These are phyloP conservation scores for Tetragonia tetragonoides DNA, from an alignment of 148 eudicot species.

Conservation along the genomic window DNA sequence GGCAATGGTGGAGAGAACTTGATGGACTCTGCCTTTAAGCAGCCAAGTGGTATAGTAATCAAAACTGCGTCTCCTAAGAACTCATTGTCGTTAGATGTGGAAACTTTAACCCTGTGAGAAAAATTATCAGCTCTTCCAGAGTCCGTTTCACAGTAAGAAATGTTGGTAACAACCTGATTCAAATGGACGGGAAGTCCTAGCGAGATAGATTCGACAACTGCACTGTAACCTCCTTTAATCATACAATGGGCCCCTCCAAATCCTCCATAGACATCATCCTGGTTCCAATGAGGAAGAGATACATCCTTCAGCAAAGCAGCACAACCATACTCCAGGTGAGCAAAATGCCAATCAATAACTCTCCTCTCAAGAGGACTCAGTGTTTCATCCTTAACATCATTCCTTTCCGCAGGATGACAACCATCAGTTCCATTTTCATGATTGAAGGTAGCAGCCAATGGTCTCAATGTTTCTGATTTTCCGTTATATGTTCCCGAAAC, in stretches of 20 bases:
- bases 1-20: constrained; percentile 89
- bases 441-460: constrained; percentile 20
- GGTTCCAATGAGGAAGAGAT: constrained; percentile 98
- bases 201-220: constrained; percentile 83
- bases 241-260: constrained; percentile 99
- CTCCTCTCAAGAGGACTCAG: constrained; percentile 96
- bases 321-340: constrained; percentile 97
- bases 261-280: constrained; percentile 98
- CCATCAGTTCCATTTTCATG: constrained; percentile 28
- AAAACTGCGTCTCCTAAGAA: constrained; percentile 84
- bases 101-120: constrained; percentile 60
- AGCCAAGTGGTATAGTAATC: constrained; percentile 92
- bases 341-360: constrained; percentile 99
- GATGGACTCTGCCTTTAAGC: constrained; percentile 76
- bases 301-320: constrained; percentile 89
- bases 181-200: constrained; percentile 72
- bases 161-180: constrained; percentile 72
- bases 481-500: constrained; percentile 26
- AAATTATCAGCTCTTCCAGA: constrained; percentile 27
- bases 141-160: constrained; percentile 44
- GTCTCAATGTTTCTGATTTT: constrained; percentile 29
- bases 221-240: constrained; percentile 97
- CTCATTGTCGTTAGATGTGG: constrained; percentile 61
- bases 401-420: constrained; percentile 22
- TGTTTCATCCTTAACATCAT: constrained; percentile 35